These are phyloP conservation scores for Clavispora carvajalis DNA, from an alignment of 805 yeast species.

Conservation along the genomic window DNA sequence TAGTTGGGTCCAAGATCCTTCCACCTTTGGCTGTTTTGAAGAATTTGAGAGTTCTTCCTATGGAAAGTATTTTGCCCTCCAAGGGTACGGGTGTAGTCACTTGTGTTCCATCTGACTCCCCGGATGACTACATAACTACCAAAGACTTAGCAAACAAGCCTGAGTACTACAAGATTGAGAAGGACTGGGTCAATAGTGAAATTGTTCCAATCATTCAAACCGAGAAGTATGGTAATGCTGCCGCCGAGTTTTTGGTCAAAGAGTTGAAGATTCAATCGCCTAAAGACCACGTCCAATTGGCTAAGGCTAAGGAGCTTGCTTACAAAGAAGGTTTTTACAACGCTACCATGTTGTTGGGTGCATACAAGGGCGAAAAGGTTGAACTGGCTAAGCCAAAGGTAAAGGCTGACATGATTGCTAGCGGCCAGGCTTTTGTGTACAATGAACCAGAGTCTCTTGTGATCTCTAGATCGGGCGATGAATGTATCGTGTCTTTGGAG, in stretches of 20 bases:
- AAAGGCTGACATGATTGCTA: conserved; percentile 70
- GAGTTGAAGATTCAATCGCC: conserved; percentile 91
- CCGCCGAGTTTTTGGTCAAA: conserved; percentile 80
- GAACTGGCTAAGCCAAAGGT: conserved; percentile 87
- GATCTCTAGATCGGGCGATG: conserved; percentile 93
- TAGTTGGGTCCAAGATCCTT: conserved; percentile 80
- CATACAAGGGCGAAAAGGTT: conserved; percentile 83
- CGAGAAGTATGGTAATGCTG: conserved; percentile 79
- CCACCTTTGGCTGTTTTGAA: conserved; percentile 76
- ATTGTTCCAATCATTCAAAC: conserved; percentile 72
- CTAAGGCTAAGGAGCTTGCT: conserved; percentile 89
- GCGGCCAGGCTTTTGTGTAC: conserved; percentile 81
- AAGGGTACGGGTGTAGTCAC: conserved; percentile 99
- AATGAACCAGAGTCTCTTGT: conserved; percentile 91
- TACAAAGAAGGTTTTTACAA: conserved; percentile 96
- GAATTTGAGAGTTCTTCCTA: conserved; percentile 81
- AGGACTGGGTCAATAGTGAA: conserved; percentile 79
- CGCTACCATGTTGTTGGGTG: conserved; percentile 77
- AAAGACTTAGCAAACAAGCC: conserved; percentile 83
- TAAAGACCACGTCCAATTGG: conserved; percentile 80
- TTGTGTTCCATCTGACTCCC: conserved; percentile 98
- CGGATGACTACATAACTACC: conserved; percentile 90
- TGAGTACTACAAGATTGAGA: conserved; percentile 78
- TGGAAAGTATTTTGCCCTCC: conserved; percentile 92
- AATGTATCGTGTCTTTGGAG: conserved; percentile 92